Evolutionary conservation across 148 eudicot genomes (phyloP).

Genomic region (Heliosperma pusillum): DNA sequence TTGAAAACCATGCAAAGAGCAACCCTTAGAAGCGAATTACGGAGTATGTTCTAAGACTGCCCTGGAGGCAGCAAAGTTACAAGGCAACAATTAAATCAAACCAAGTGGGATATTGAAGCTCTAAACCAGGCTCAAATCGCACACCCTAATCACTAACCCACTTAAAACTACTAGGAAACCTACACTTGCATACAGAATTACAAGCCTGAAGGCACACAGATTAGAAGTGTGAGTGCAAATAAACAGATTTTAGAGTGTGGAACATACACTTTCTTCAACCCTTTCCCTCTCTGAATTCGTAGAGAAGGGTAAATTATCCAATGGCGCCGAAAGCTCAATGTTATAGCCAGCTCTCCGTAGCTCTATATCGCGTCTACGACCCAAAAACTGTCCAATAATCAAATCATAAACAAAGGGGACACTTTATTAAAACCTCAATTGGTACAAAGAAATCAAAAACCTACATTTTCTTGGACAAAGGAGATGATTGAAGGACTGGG

Average conservation of each 20-base stretch:
- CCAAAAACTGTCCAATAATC: constrained; percentile 52
- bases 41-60: too few relatives aligned
- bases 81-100: background rate
- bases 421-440: constrained; percentile 13
- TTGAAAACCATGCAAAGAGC: background rate
- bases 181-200: background rate
- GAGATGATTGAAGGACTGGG: constrained; percentile 77
- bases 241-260: too few relatives aligned
- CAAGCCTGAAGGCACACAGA: background rate
- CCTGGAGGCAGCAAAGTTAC: background rate
- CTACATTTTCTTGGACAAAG: constrained; percentile 86
- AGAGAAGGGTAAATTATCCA: constrained; percentile 79
- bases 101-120: background rate
- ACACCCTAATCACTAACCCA: too few relatives aligned
- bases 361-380: constrained; percentile 82
- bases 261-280: constrained; percentile 78
- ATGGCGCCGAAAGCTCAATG: constrained; percentile 67
- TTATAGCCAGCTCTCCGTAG: constrained; percentile 82
- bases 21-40: background rate
- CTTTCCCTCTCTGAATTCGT: constrained; percentile 67
- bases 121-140: background rate
- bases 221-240: background rate
- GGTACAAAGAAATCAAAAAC: constrained; percentile 15
- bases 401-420: constrained; percentile 6
- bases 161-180: background rate